Conservation (phyloP, 2,329 filamentous ascomycete genomes). For the Dothideomycetes sp. region DNA sequence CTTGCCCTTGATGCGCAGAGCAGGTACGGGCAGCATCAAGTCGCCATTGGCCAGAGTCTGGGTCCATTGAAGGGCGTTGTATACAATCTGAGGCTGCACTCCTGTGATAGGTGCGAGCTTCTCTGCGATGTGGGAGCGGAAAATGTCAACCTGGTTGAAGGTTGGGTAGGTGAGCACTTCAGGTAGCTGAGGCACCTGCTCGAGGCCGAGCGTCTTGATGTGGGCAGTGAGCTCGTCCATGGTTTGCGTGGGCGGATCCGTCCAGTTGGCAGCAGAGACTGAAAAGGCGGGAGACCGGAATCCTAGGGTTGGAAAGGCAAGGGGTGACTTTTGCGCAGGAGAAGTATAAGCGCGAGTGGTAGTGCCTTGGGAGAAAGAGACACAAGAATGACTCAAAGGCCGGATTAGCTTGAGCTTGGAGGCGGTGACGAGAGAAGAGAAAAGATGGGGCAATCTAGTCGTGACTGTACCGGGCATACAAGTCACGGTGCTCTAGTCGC, state of each 20-base stretch:
- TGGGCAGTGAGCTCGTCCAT: constrained; percentile 25
- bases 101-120: constrained; percentile 58
- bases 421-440: too few relatives aligned
- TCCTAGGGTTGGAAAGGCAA: not conserved
- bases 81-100: constrained; percentile 60
- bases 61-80: constrained; percentile 68
- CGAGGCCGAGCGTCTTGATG: constrained; percentile 25
- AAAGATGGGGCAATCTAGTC: not conserved
- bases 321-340: not conserved
- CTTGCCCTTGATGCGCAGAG: constrained; percentile 62
- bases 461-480: not conserved
- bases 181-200: constrained; percentile 26
- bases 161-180: constrained; percentile 44
- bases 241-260: constrained; percentile 2
- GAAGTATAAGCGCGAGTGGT: too few relatives aligned
- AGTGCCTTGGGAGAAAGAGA: too few relatives aligned
- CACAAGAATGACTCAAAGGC: not conserved
- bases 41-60: constrained; percentile 72
- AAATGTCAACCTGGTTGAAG: constrained; percentile 67
- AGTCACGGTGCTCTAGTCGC: too few relatives aligned
- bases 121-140: constrained; percentile 64
- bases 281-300: not conserved
- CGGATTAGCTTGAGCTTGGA: not conserved
- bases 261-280: not conserved
- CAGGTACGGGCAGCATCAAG: constrained; percentile 64